phyloP scores from a whole-genome alignment of 371 early-diverging fungal species.

The Mucor saturninus region DNA sequence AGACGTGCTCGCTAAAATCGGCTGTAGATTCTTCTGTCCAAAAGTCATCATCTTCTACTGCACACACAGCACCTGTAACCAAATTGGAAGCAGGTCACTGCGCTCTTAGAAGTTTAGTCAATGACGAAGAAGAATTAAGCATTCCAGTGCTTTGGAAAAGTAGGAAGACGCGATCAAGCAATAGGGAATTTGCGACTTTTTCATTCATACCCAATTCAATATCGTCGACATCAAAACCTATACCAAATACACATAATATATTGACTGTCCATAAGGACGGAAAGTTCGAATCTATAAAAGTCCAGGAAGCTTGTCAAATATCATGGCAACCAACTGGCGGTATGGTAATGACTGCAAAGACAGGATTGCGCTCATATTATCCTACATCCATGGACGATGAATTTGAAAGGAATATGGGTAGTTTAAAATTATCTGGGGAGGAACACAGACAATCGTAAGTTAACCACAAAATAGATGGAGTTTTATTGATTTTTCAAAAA shows the following conservation, averaged over 20 bases:
- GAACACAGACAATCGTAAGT: not conserved
- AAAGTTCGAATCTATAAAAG: conserved; percentile 58
- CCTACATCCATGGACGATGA: not conserved
- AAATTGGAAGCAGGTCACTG: conserved; percentile 7
- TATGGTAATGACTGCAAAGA: conserved; percentile 57
- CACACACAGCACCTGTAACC: conserved; percentile 2
- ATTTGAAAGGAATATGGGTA: not conserved
- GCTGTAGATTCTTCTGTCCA: conserved; percentile 25
- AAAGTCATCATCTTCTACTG: not conserved
- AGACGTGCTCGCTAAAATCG: conserved; percentile 40
- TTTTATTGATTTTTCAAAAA: not conserved
- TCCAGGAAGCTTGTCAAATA: conserved; percentile 65
- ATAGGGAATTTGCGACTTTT: conserved; percentile 59
- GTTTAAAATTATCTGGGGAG: not conserved
- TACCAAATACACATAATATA: conserved; percentile 36
- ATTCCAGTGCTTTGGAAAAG: conserved; percentile 70
- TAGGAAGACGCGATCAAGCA: conserved; percentile 55
- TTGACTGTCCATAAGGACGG: conserved; percentile 65
- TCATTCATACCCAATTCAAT: conserved; percentile 63
- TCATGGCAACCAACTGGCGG: conserved; percentile 71
- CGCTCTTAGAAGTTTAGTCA: not conserved
- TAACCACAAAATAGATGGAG: not conserved
- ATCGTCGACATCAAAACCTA: conserved; percentile 22
- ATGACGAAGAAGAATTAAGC: conserved; percentile 46
- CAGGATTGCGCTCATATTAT: conserved; percentile 28